Evolutionary conservation across 75 land plant genomes (phyloP).

Genomic region (Azolla pinnata): DNA sequence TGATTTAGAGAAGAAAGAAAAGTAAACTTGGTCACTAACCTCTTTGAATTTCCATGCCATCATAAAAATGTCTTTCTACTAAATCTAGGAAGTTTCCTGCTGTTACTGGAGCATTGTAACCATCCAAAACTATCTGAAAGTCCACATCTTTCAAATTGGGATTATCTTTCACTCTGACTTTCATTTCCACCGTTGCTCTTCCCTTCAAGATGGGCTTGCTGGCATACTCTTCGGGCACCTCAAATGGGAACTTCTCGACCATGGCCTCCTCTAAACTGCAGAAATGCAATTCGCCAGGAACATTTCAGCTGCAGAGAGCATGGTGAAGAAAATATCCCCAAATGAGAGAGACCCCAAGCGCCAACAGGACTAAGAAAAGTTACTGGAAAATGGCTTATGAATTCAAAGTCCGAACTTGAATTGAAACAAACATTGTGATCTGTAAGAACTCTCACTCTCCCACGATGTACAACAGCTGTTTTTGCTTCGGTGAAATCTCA

Average conservation of each 20-base stretch:
- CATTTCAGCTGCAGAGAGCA: constrained; percentile 95
- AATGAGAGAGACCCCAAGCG: constrained; percentile 31
- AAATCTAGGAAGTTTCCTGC: constrained; percentile 91
- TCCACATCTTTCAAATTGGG: constrained; percentile 70
- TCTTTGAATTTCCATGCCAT: constrained; percentile 99
- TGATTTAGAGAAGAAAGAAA: too few relatives aligned
- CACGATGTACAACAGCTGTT: constrained; percentile 74
- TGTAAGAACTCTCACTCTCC: constrained; percentile 67
- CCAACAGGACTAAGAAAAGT: too few relatives aligned
- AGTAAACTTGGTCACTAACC: constrained; percentile 50
- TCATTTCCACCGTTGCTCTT: constrained; percentile 94
- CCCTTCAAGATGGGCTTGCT: constrained; percentile 89
- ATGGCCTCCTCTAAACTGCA: constrained; percentile 99
- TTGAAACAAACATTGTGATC: too few relatives aligned
- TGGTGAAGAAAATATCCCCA: constrained; percentile 48
- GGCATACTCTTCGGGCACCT: constrained; percentile 86
- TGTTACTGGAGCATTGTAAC: constrained; percentile 98
- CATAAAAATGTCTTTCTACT: constrained; percentile 93
- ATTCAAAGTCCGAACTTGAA: too few relatives aligned
- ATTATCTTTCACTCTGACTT: constrained; percentile 92
- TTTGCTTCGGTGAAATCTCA: constrained; percentile 71
- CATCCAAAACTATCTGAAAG: constrained; percentile 81
- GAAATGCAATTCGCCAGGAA: constrained; percentile 90
- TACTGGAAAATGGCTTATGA: too few relatives aligned
- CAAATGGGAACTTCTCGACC: constrained; percentile 87